A percentile compares a stretch with the other conserved stretches of the same genome.
Conservation (phyloP, 2,329 filamentous ascomycete species). For the Epichloe sp. region DNA sequence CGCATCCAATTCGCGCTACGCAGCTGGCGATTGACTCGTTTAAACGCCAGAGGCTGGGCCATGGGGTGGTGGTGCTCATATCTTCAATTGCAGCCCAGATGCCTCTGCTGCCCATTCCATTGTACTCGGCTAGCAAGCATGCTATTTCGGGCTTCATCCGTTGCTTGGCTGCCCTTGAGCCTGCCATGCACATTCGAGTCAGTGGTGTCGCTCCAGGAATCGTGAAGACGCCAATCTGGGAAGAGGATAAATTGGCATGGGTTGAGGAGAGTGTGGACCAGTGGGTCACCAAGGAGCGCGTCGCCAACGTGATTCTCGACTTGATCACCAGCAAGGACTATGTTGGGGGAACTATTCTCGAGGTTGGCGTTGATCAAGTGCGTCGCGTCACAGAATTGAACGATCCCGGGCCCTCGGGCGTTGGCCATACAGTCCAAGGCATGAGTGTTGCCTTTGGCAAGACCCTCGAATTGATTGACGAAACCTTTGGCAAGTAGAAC, state of each 20-base stretch:
- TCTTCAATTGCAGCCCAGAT: conserved; percentile 15
- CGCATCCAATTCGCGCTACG: conserved; percentile 18
- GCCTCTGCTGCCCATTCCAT: conserved; percentile 11
- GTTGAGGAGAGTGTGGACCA: conserved; percentile 14
- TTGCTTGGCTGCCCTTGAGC: conserved; percentile 18
- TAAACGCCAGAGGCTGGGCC: conserved; percentile 8
- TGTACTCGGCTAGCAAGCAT: conserved; percentile 18
- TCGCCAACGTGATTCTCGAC: conserved; percentile 23
- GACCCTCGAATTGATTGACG: neutral
- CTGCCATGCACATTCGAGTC: conserved; percentile 16
- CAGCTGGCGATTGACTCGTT: conserved; percentile 19
- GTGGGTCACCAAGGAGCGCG: conserved; percentile 23
- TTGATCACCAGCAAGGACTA: conserved; percentile 17
- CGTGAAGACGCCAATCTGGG: conserved; percentile 25
- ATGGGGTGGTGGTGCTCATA: conserved; percentile 14
- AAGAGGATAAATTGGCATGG: conserved; percentile 21
- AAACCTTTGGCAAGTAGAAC: conserved; percentile 2
- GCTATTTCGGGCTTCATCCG: conserved; percentile 20
- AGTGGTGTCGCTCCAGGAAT: conserved; percentile 24
- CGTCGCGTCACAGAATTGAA: conserved; percentile 4
- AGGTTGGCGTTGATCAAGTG: conserved; percentile 5
- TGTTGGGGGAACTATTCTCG: conserved; percentile 13
- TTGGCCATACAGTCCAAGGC: neutral
- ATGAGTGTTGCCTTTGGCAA: neutral
- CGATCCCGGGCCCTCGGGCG: conserved; percentile 5